Evolutionary conservation across 1,139 yeast species (phyloP), one percentile per base, ranked within the genome.

Genomic region (Ogataea hybrid): DNA sequence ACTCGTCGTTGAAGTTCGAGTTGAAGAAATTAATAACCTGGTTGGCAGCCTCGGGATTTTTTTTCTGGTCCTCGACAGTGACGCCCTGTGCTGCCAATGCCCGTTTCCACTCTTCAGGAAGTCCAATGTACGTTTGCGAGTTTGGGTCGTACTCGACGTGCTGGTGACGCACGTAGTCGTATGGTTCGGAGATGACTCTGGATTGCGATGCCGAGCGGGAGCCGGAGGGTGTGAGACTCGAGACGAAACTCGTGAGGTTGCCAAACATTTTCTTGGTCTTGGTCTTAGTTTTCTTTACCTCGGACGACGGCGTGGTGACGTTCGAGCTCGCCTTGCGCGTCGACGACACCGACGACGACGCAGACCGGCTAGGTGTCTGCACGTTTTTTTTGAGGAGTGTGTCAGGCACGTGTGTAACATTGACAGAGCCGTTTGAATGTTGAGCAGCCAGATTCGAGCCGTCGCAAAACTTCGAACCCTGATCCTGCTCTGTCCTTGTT

Each of bases 71-170:
- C 34, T 75, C 77, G 53, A 77, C 79, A 5, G 95, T 77, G 39
- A 92, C 87, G 32, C 97, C 97, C 60, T 89, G 83, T 14, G 90
- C 94, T 15, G 83, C 77, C 48, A 92, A 71, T 37, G 89, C 69
- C 47, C 78, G 74, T 54, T 87, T 92, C 98, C 98, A 92, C 61
- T 87, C 96, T 36, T 78, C 79, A 2, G 97, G 98, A 42, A 90
- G 71, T 2, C 96, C 97, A 2, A 92, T 85, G 57, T 84, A 90
- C 44, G 86, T 82, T 8, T 96, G 96, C 25, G 92, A 83, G 53
- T 80, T 83, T 21, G 73, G 66, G 62, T 90, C 92, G 46, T 85
- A 83, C 17, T 96, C 97, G 10, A 92, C 97, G 63, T 92, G 97
- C 3, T 95, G 88, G 31, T 88, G 85, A 59, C 89, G 96, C 56